Evolutionary conservation across 345 rosid species (phyloP), one percentile per base, ranked within the genome.

Genomic region (Geranium brycei): DNA sequence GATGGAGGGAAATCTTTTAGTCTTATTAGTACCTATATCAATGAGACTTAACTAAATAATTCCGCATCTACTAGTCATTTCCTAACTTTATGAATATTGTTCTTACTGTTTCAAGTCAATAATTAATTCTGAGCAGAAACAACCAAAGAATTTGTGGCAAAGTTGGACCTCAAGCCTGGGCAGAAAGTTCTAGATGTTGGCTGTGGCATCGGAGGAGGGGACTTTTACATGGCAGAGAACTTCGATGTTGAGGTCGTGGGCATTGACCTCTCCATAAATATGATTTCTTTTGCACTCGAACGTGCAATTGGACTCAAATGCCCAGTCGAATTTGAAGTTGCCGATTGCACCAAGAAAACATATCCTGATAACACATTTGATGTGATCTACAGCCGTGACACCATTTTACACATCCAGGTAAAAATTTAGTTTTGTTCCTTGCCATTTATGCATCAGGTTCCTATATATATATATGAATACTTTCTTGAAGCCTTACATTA

Each of bases 151-250:
- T 91, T 91, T 78, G 97, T 91, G 73, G 87, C 66, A 56, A 87
- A 65, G 80, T 82, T 95, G 73, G 87, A 88, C 68, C 93, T 95
- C 32, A 88, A 81, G 71, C 91, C 95, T 10, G 92, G 97, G 40
- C 96, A 91, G 78, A 95, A 88, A 78, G 96, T 95, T 67, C 81
- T 95, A 7, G 99, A 95, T 73, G 97, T 91, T 74, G 99, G 99
- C 60, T 91, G 99, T 38, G 99, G 99, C 68, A 95, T 91, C 5
- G 99, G 99, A 13, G 99, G 99, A 77, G 97, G 99, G 19, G 95
- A 88, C 80, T 95, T 95, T 77, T 95, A 88, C 89, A 95, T 91
- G 96, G 96, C 99, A 61, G 85, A 91, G 79, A 78, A 80, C 57
- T 95, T 82, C 62, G 92, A 83, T 35, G 96, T 87, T 30, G 81